Evolutionary conservation across 768 basidiomycete species (phyloP), one percentile per base, ranked within the genome.

Genomic region (Sistotremastrum niveocremeum): DNA sequence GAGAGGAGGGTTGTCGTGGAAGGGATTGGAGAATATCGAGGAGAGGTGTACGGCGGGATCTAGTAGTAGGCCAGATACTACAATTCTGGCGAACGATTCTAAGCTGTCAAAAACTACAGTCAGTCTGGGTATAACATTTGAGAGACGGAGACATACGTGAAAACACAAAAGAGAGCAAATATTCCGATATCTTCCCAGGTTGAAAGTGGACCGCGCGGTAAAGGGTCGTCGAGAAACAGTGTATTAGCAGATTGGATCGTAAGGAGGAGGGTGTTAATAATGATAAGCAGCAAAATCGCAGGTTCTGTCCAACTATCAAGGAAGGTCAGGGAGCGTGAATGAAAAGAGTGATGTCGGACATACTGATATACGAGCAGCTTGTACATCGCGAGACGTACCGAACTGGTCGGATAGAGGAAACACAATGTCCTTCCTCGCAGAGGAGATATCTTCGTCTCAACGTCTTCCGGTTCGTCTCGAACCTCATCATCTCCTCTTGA

Each of bases 171-270:
- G 45, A 97, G 64, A 12, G 56, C 73, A 60, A 97, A 87, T n/a
- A 97, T 66, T 12, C 70, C 78, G 56, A 76, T 81, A 61, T 97
- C 93, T 56, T 91, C 88, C 93, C 93, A 97, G 8, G 63, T 52
- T 81, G 77, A 64, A 97, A 95, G 65, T 84, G 97, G 6, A 89
- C 89, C 42, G 4, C 58, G 55, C 3, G 52, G 57, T 34, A 49
- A 41, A 7, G 40, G 34, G 50, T 45, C 9, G 11, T 35, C 38
- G 20, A 82, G 64, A 12, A 75, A 73, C 33, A 79, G 59, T 3
- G 80, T 65, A 45, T 66, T 71, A 34, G 83, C 74, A 6, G 87
- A 75, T 63, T 97, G 91, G 28, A 84, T 71, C 4, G 85, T 81
- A 42, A 97, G 68, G 20, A 93, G 69, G 47, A 87, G 68, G 12